phyloP scores from a whole-genome alignment of 331 rosid genomes.

The Phaseolus coccineus region DNA sequence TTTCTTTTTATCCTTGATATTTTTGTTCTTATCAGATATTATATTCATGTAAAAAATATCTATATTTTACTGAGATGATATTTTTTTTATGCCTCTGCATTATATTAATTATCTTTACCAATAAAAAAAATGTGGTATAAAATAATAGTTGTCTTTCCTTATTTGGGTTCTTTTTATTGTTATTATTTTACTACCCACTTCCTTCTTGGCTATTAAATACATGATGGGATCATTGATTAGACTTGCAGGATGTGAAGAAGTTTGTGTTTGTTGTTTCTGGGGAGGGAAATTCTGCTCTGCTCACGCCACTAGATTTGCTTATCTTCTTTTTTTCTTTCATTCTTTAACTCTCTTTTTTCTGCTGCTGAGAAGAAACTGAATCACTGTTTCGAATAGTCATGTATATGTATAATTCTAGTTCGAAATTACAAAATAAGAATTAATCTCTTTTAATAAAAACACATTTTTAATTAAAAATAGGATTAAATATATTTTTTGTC shows the following conservation, averaged over 20 bases:
- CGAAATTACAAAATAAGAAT: too few species aligned
- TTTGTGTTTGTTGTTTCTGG: neutral
- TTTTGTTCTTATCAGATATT: conserved; percentile 13
- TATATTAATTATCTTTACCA: neutral
- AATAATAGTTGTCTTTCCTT: neutral
- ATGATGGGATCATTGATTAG: conserved; percentile 62
- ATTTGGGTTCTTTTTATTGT: conserved; percentile 14
- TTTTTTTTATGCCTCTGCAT: neutral
- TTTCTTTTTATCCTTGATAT: neutral
- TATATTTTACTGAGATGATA: neutral
- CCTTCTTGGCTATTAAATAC: conserved; percentile 34
- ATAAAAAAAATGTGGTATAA: neutral
- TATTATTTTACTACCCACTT: conserved; percentile 29
- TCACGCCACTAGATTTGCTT: neutral
- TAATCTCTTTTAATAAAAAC: too few species aligned
- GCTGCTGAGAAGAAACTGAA: conserved; percentile 10
- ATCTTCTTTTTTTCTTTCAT: neutral
- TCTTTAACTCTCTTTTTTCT: neutral
- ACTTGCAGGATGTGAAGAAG: conserved; percentile 45
- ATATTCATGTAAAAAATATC: neutral
- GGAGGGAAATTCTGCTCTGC: conserved; percentile 12
- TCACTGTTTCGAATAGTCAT: conserved; percentile 38
- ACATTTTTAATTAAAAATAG: too few species aligned
- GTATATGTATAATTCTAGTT: too few species aligned
- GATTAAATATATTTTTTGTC: too few species aligned